Conservation (phyloP, 139 green algal genomes). For the Closterium sp. region DNA sequence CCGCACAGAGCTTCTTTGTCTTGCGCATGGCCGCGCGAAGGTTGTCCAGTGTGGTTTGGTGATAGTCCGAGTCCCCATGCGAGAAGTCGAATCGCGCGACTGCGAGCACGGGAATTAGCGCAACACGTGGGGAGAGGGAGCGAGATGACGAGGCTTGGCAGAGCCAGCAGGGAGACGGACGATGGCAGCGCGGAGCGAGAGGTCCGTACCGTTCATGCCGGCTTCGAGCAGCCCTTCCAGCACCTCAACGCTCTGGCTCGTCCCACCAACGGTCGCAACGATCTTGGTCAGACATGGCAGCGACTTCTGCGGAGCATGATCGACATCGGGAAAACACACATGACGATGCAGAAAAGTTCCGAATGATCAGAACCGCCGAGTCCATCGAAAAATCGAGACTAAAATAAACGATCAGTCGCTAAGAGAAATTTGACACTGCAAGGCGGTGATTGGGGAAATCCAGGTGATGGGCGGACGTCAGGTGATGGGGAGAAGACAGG, state of each 20-base stretch:
- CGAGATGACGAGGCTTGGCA: too few species aligned
- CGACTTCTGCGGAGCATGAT: slow-evolving; percentile 16
- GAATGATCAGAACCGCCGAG: too few species aligned
- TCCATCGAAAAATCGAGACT: too few species aligned
- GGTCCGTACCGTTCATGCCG: slow-evolving; percentile 42
- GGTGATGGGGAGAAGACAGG: too few species aligned
- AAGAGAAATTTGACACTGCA: too few species aligned
- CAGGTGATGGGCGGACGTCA: too few species aligned
- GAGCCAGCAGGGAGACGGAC: too few species aligned
- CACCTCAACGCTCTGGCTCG: slow-evolving; percentile 43
- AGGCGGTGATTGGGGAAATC: too few species aligned
- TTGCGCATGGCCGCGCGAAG: slow-evolving; percentile 42
- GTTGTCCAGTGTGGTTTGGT: slow-evolving; percentile 55
- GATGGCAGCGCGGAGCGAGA: too few species aligned
- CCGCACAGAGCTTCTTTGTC: slow-evolving; percentile 46
- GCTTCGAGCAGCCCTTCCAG: slow-evolving; percentile 37
- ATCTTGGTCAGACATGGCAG: slow-evolving; percentile 44
- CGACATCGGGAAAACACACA: neutral
- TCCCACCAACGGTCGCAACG: slow-evolving; percentile 42
- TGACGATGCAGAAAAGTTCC: too few species aligned
- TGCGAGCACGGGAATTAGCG: neutral
- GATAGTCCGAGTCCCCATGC: slow-evolving; percentile 39
- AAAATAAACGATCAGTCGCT: too few species aligned
- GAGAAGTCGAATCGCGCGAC: slow-evolving; percentile 57
- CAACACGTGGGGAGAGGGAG: too few species aligned